Conservation (phyloP, 768 basidiomycete species). For the Termitomyces sp. region DNA sequence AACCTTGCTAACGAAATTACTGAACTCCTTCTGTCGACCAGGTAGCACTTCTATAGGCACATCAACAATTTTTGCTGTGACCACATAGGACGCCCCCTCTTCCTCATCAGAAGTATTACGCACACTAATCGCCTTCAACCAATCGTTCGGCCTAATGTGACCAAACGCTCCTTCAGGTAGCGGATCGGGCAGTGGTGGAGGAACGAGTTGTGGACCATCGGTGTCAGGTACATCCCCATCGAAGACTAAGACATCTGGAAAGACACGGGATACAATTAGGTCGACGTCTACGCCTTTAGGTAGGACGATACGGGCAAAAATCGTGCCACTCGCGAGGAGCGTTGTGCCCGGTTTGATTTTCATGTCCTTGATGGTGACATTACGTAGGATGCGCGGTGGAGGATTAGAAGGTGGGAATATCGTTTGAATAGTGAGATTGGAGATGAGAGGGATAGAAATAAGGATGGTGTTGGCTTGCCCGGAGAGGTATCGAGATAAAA, state of each 20-base stretch:
- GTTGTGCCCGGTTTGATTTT: conserved; percentile 48
- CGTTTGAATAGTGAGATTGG: conserved; percentile 39
- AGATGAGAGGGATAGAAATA: conserved; percentile 52
- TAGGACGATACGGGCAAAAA: conserved; percentile 60
- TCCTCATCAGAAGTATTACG: conserved; percentile 36
- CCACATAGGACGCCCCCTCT: conserved; percentile 49
- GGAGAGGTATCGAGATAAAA: conserved; percentile 63
- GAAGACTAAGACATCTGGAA: conserved; percentile 75
- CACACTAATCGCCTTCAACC: conserved; percentile 47
- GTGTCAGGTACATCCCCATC: conserved; percentile 59
- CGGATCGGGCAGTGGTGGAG: conserved; percentile 58
- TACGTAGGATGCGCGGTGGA: conserved; percentile 58
- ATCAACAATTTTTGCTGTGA: conserved; percentile 64
- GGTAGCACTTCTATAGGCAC: conserved; percentile 76
- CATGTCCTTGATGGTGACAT: conserved; percentile 77
- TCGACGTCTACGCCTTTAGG: conserved; percentile 64
- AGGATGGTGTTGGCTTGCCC: conserved; percentile 50
- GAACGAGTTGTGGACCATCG: conserved; percentile 16
- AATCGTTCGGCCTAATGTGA: conserved; percentile 65
- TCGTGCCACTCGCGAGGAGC: conserved; percentile 67
- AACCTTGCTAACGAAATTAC: conserved; percentile 75
- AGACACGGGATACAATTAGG: conserved; percentile 57
- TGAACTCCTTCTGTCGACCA: conserved; percentile 72
- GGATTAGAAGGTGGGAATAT: conserved; percentile 64
- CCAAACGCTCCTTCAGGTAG: conserved; percentile 72